Percentiles rank a stretch among this genome's conserved stretches.
phyloP scores from a whole-genome alignment of 2,329 filamentous ascomycete genomes.

The Alternaria rosae region DNA sequence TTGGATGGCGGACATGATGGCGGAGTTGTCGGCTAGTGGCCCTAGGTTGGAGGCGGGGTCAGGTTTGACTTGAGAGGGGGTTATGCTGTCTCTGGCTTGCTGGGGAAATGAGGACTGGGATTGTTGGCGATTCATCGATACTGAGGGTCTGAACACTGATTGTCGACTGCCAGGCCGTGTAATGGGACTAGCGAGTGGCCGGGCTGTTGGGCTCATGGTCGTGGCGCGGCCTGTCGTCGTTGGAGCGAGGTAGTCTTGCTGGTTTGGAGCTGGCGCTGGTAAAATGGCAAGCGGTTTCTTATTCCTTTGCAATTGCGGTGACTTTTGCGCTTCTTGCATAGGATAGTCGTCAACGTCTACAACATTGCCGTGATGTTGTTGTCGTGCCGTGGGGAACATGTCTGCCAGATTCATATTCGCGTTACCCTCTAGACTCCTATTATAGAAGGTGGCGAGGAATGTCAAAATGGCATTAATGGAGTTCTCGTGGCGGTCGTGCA shows the following conservation, averaged over 20 bases:
- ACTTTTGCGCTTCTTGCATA: conserved; percentile 44
- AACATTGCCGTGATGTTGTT: conserved; percentile 64
- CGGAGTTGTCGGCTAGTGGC: conserved; percentile 52
- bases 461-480: conserved; percentile 99
- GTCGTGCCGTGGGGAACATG: conserved; percentile 75
- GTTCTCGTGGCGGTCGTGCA: conserved; percentile 96
- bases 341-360: conserved; percentile 68
- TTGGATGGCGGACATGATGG: conserved; percentile 61
- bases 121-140: conserved; percentile 24
- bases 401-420: conserved; percentile 80
- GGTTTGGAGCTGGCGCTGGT: conserved; percentile 38
- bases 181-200: conserved; percentile 37
- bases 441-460: conserved; percentile 95
- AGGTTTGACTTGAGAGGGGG: conserved; percentile 46
- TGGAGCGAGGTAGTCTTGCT: conserved; percentile 36
- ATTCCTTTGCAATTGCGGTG: conserved; percentile 46
- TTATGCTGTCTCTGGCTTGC: conserved; percentile 16
- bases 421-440: conserved; percentile 88
- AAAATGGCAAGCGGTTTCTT: conserved; percentile 49
- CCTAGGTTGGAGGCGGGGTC: conserved; percentile 50
- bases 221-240: conserved; percentile 34
- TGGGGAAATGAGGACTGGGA: conserved; percentile 17
- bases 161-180: conserved; percentile 29
- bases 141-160: conserved; percentile 33
- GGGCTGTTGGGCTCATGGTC: conserved; percentile 40